These are phyloP conservation scores for Phellinidium pouzarii DNA, from an alignment of 1,284 basidiomycete species.

Conservation along the genomic window DNA sequence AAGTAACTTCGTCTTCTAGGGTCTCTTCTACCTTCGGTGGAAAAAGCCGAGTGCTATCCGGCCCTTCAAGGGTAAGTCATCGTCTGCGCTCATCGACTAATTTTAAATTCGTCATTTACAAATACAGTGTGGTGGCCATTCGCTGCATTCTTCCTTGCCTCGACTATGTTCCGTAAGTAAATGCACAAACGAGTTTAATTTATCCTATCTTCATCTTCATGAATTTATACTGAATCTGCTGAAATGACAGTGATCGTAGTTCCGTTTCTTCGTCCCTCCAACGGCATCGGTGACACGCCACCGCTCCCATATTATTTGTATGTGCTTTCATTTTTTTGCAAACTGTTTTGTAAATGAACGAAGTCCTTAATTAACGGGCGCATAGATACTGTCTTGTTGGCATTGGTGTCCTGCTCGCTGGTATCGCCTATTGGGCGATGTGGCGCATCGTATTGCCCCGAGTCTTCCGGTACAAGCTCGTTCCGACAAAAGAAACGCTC, in stretches of 20 bases:
- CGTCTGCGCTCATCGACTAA: too few relatives aligned
- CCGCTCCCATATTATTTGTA: conserved; percentile 54
- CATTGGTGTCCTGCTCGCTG: conserved; percentile 41
- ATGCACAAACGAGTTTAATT: background rate
- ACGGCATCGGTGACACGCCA: conserved; percentile 50
- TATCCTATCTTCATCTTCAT: background rate
- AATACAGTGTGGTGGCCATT: conserved; percentile 50
- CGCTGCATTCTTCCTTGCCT: conserved; percentile 48
- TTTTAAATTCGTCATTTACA: too few relatives aligned
- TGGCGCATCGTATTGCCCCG: conserved; percentile 47
- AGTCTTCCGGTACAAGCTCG: conserved; percentile 42
- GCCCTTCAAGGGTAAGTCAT: conserved; percentile 48
- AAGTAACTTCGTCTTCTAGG: conserved; percentile 33
- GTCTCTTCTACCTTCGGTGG: conserved; percentile 52
- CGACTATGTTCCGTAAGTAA: conserved; percentile 44
- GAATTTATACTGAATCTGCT: background rate
- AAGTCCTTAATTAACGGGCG: background rate
- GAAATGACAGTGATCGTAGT: conserved; percentile 39
- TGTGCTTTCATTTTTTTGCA: conserved; percentile 18
- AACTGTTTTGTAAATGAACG: background rate
- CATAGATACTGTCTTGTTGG: conserved; percentile 49
- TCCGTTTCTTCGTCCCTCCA: conserved; percentile 49
- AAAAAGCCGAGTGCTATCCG: conserved; percentile 38
- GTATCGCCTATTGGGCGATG: conserved; percentile 47
- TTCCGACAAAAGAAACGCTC: conserved; percentile 41